phyloP scores from a whole-genome alignment of 495 filamentous ascomycete species.

The Amniculicola lignicola region DNA sequence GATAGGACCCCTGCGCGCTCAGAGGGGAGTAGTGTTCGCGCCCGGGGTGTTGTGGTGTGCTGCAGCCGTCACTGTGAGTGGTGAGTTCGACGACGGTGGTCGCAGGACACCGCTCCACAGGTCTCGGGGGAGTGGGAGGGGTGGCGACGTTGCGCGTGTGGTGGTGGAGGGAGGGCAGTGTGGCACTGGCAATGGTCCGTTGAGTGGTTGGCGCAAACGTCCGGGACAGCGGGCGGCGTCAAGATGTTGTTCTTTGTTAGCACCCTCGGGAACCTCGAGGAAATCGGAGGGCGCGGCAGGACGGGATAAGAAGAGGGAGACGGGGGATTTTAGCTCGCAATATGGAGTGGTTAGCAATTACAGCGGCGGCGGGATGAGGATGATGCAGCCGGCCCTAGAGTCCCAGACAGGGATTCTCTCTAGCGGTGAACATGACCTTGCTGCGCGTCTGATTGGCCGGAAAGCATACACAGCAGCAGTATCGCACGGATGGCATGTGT shows the following conservation, averaged over 20 bases:
- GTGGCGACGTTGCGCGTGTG: background rate
- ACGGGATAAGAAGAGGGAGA: background rate
- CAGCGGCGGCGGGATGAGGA: constrained; percentile 1
- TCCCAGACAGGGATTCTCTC: background rate
- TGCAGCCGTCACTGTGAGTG: constrained; percentile 16
- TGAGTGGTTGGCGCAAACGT: constrained; percentile 5
- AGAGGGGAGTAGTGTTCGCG: constrained; percentile 20
- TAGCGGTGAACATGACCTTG: constrained; percentile 6
- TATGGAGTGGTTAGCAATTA: constrained; percentile 21
- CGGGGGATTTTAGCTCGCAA: constrained; percentile 9
- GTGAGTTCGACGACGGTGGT: constrained; percentile 13
- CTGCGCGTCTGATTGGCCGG: no score
- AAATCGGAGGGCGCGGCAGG: background rate
- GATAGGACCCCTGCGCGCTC: constrained; percentile 19
- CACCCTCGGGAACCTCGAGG: background rate
- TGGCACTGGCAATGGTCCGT: constrained; percentile 9
- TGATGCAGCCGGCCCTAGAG: constrained; percentile 1
- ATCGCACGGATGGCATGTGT: no score
- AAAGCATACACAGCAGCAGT: no score
- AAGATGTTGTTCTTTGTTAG: background rate
- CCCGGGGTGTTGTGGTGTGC: constrained; percentile 25
- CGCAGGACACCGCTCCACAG: constrained; percentile 17
- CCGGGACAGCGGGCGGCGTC: background rate
- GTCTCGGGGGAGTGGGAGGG: constrained; percentile 14
- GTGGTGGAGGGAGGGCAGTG: background rate